Conservation (phyloP, 2,329 filamentous ascomycete species). For the Xylaria polymorpha region DNA sequence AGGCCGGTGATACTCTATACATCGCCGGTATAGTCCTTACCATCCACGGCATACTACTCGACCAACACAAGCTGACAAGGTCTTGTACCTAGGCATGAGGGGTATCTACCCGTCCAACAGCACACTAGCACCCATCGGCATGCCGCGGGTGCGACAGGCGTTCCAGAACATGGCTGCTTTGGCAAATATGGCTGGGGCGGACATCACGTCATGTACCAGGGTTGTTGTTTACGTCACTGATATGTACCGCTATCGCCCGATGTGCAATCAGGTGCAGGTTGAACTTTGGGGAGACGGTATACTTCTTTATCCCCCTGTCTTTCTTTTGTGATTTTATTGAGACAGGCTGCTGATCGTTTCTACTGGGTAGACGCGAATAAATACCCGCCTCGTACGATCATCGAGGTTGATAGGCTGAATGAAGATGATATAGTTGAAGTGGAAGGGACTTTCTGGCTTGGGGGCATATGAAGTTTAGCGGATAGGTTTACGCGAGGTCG, state of each 20-base stretch:
- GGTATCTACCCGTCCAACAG: constrained; percentile 50
- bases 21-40: constrained; percentile 43
- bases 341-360: not conserved
- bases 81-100: constrained; percentile 44
- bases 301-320: too few relatives aligned
- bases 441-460: constrained; percentile 47
- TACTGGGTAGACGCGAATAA: constrained; percentile 38
- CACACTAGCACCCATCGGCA: constrained; percentile 47
- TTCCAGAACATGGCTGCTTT: constrained; percentile 50
- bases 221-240: constrained; percentile 51
- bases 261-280: constrained; percentile 49
- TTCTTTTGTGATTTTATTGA: not conserved
- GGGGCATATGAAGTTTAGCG: not conserved
- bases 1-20: constrained; percentile 48
- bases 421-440: constrained; percentile 51
- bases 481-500: not conserved
- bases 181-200: constrained; percentile 47
- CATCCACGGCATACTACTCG: not conserved
- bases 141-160: constrained; percentile 48
- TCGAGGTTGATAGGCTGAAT: constrained; percentile 51
- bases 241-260: constrained; percentile 51
- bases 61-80: not conserved
- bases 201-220: constrained; percentile 39
- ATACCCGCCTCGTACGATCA: constrained; percentile 42
- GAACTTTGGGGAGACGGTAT: constrained; percentile 47